A percentile compares a stretch with the other conserved stretches of the same genome.
phyloP scores from a whole-genome alignment of 2,329 filamentous ascomycete species.

The Rachicladosporium sp. region DNA sequence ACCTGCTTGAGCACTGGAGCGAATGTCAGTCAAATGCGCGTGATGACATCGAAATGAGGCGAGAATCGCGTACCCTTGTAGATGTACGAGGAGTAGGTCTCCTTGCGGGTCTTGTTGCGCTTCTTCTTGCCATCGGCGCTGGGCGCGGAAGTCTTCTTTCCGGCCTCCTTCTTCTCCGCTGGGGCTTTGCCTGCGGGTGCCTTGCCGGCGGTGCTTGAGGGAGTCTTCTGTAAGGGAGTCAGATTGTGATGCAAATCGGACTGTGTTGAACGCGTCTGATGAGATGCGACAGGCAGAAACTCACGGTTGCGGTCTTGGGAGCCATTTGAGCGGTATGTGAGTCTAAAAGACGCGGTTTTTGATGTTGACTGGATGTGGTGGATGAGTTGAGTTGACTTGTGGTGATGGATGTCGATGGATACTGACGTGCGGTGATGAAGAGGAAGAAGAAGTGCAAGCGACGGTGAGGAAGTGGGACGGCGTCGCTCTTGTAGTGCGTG shows the following conservation, averaged over 20 bases:
- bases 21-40: slow-evolving; percentile 25
- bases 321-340: slow-evolving; percentile 59
- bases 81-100: slow-evolving; percentile 99
- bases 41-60: neutral
- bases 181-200: slow-evolving; percentile 69
- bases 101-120: slow-evolving; percentile 99
- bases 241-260: slow-evolving; percentile 26
- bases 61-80: slow-evolving; percentile 72
- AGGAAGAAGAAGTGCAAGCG: slow-evolving; percentile 32
- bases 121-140: slow-evolving; percentile 99
- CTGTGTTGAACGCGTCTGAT: neutral
- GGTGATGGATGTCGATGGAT: slow-evolving; percentile 20
- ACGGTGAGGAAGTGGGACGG: slow-evolving; percentile 5
- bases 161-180: slow-evolving; percentile 98
- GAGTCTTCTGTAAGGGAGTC: slow-evolving; percentile 47
- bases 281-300: slow-evolving; percentile 1
- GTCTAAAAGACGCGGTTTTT: slow-evolving; percentile 17
- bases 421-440: slow-evolving; percentile 38
- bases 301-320: slow-evolving; percentile 75
- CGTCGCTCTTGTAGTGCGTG: slow-evolving; percentile 7
- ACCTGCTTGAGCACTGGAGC: slow-evolving; percentile 93
- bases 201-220: slow-evolving; percentile 91
- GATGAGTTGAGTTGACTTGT: slow-evolving; percentile 20
- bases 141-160: slow-evolving; percentile 93
- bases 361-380: slow-evolving; percentile 16